These are phyloP conservation scores for Botrytis elliptica DNA, from an alignment of 2,329 filamentous ascomycete species.

Conservation along the genomic window DNA sequence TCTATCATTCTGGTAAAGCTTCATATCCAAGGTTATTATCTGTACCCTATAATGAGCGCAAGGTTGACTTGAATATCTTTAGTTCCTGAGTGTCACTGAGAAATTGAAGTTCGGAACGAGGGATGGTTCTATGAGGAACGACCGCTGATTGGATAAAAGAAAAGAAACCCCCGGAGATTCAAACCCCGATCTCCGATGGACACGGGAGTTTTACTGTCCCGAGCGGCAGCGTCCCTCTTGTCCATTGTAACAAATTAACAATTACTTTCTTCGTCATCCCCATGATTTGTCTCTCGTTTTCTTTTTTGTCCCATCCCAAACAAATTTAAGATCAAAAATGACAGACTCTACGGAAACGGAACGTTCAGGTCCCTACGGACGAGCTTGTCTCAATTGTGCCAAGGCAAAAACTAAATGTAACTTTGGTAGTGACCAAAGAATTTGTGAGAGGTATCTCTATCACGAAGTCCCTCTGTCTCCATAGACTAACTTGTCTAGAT, in stretches of 20 bases:
- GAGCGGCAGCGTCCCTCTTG: background rate
- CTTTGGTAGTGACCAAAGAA: slow-evolving; percentile 6
- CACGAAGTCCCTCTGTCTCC: too few relatives aligned
- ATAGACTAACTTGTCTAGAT: slow-evolving; percentile 18
- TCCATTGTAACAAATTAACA: background rate
- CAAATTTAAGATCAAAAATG: background rate
- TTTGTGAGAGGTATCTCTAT: slow-evolving; percentile 14
- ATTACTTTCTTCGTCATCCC: background rate
- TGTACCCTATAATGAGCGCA: background rate
- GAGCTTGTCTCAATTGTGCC: slow-evolving; percentile 16
- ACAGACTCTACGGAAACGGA: slow-evolving; percentile 10
- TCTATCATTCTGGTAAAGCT: background rate
- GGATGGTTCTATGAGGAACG: background rate
- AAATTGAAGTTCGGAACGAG: background rate
- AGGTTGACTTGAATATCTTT: background rate
- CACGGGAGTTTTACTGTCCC: background rate
- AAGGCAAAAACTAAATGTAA: slow-evolving; percentile 17
- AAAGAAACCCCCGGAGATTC: background rate
- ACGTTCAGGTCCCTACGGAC: slow-evolving; percentile 3
- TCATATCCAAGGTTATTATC: background rate
- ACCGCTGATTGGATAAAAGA: background rate
- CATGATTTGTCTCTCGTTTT: background rate
- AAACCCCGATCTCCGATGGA: slow-evolving; percentile 1
- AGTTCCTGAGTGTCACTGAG: background rate
- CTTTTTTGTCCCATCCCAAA: background rate